Evolutionary conservation across 75 land plant genomes (phyloP), one percentile per base, ranked within the genome.

Genomic region (Chamaecyparis obtusa): DNA sequence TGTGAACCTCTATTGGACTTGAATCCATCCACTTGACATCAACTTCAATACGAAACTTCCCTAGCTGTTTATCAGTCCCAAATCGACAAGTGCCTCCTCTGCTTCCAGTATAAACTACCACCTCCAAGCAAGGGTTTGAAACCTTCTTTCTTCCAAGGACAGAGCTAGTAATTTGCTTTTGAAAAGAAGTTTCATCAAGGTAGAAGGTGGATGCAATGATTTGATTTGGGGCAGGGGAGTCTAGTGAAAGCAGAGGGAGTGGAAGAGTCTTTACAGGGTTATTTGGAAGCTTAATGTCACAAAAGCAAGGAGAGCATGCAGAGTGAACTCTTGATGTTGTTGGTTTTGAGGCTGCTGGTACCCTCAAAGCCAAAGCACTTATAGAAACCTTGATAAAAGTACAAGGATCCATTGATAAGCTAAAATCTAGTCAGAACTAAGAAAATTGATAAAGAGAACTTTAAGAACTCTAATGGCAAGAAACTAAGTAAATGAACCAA

Each of bases 361-460:
- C 89, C 39, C 94, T 92, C 15, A 97, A 86, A 24, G 92, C 92
- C 39, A 97, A 88, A 0, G 95, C 94, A 36, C 92, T 91, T 27
- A 97, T 90, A 5, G 92, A 92, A 74, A 97, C 69, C 8, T 95
- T 88, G 13, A 93, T 93, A 84, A 97, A 97, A 27, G 97, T 91
- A 19, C 99, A 95, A 39, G 97, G 95, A 89, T 97, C 99, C 99
- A 94, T 39, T 94, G 44, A 69, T 82, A 37, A 30, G 44, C 32
- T 27, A 81, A 81, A 1, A 44, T 46, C 15, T 44, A 10, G 32
- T 11, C 48, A n/a, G 76, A 74, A 74, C 37, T 74, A 33, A 9
- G 36, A 32, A 33, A 74, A 32, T 13, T 33, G 76, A 74, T 74
- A 32, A 3, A 32, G 1, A 10, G 33, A 71, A 10, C 75, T 74